Base-by-base conservation (phyloP, 352 stramenopile species). In the Globisporangium irregulare region DNA sequence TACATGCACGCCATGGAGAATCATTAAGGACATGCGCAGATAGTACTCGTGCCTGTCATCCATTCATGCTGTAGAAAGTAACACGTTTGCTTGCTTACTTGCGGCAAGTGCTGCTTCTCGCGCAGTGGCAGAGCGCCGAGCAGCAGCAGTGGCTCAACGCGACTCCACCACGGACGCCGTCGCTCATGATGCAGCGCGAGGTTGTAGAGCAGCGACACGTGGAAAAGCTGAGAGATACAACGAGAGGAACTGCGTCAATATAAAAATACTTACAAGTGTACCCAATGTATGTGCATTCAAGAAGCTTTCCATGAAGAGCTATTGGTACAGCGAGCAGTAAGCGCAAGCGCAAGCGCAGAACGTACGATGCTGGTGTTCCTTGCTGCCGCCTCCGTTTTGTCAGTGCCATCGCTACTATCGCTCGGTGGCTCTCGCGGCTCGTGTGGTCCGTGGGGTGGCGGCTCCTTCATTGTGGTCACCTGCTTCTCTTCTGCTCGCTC, bases 151-250 rank as follows among this genome's bases (percentile, higher is more conserved):
- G 80, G 71, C 62, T 92, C 76, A 7, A 94, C 75, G 68, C 73
- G 76, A 50, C 77, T 92, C 86, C 86, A 94, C 86, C 86, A 94
- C 43, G 86, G 82, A 24, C 86, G 82, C 1, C 73, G 68, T 18
- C 71, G 69, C 27, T 81, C 73, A 53, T 88, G 66, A 5, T 73
- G 70, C 53, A 87, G 70, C 57, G 73, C 22, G 60, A 94, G 66
- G 62, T 94, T 94, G 76, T 92, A 94, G 63, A 89, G 70, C 46
- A 94, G 73, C 29, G 86, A 93, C n/a, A 94, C 75, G 64, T 92
- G 81, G 9, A 61, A 61, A 36, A 61, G 55, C 55, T 61, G 55
- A 15, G 3, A 22, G 18, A 24, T 9, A 18, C 18, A 51, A 51
- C 6, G 18, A 24, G 43, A 51, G 18, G 8, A 24, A 51, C 9